Base-by-base conservation (phyloP, 1,139 yeast genomes). In the Spathaspora sp. region DNA sequence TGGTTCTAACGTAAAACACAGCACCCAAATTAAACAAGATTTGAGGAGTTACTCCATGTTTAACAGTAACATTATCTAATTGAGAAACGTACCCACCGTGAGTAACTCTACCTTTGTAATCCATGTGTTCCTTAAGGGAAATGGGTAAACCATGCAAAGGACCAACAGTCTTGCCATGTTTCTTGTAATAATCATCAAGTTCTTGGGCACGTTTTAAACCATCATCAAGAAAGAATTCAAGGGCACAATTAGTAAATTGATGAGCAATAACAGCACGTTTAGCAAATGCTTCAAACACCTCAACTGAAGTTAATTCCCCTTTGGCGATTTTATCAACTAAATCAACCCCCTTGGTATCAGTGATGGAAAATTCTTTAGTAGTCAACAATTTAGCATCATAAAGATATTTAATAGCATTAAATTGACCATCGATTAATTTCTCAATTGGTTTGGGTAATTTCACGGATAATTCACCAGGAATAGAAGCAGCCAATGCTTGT, bases 71-170 rank as follows among this genome's bases (percentile, higher is more conserved):
- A 56, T 79, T 71, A 43, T 73, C 79, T 38, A 84, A 63, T 59
- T 69, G 60, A 2, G 80, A 73, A 23, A 83, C 89, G 67, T 79
- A 84, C 15, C 85, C 79, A 42, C 82, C 88, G 56, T 81, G 82
- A 29, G 88, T 80, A 54, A 76, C 69, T 54, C 69, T 80, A 18
- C 81, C 84, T 46, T 69, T 73, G 58, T 72, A 81, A 50, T 78
- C 74, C 67, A 83, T 78, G 56, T 86, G 91, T 61, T 86, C 95
- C 58, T 86, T 86, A 49, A 87, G 67, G 1, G 93, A 85, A 34
- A 86, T 66, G 11, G 95, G 95, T 37, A 86, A 68, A 15, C 95
- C 95, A 56, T 86, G 95, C 49, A 86, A 70, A 7, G 90, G 89
- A 40, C 95, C 95, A 46, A 82, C 64, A 0, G 84, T 67, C 57